These are phyloP conservation scores for Penicillium hordei DNA, from an alignment of 2,329 filamentous ascomycete genomes.

Conservation along the genomic window DNA sequence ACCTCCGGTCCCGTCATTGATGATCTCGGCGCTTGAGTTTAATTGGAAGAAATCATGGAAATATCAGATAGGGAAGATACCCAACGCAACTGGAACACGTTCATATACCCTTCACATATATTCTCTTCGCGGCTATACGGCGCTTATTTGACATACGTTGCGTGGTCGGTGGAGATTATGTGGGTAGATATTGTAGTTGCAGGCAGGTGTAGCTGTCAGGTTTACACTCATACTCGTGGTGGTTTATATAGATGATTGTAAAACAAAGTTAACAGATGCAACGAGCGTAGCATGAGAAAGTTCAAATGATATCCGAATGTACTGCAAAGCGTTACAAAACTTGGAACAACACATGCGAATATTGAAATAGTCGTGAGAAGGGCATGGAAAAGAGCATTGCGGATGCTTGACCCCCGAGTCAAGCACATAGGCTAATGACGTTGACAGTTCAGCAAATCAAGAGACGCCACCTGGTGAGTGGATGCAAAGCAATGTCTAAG, in stretches of 20 bases:
- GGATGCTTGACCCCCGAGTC: background rate
- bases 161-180: background rate
- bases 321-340: slow-evolving; percentile 6
- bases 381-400: slow-evolving; percentile 16
- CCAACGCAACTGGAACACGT: slow-evolving; percentile 17
- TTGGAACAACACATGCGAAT: slow-evolving; percentile 9
- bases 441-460: slow-evolving; percentile 1
- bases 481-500: slow-evolving; percentile 15
- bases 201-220: background rate
- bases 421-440: slow-evolving; percentile 2
- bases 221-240: background rate
- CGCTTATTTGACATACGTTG: background rate
- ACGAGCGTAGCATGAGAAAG: background rate
- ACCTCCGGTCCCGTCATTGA: slow-evolving; percentile 3
- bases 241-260: background rate
- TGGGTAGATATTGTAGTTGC: background rate
- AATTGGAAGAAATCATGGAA: slow-evolving; percentile 12
- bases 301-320: slow-evolving; percentile 10
- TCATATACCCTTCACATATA: slow-evolving; percentile 15
- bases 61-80: slow-evolving; percentile 26
- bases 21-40: slow-evolving; percentile 7
- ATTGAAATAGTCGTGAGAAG: slow-evolving; percentile 16
- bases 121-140: background rate
- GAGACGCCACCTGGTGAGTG: slow-evolving; percentile 14
- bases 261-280: background rate